Evolutionary conservation across 2,329 filamentous ascomycete genomes (phyloP).

Genomic region (Talaromyces piceae): DNA sequence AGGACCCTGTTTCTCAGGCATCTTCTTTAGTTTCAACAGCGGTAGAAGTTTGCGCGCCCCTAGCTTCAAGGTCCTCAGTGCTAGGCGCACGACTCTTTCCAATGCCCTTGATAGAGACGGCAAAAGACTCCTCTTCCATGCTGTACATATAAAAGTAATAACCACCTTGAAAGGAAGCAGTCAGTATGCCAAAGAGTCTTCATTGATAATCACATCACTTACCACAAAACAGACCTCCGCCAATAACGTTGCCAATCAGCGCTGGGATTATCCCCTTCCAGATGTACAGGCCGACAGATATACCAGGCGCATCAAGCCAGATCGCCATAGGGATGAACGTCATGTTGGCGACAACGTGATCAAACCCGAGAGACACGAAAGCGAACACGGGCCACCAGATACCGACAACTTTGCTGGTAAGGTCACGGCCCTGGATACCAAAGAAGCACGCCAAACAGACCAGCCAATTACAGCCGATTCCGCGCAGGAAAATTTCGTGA

Average conservation of each 20-base stretch:
- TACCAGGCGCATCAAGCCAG: conserved; percentile 24
- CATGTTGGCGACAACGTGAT: conserved; percentile 21
- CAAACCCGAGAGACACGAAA: conserved; percentile 18
- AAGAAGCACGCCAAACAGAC: conserved; percentile 19
- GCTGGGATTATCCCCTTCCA: conserved; percentile 40
- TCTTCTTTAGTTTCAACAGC: background rate
- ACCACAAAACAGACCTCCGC: conserved; percentile 11
- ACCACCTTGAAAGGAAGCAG: background rate
- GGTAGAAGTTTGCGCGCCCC: background rate
- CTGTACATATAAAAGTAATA: conserved; percentile 12
- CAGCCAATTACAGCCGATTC: conserved; percentile 20
- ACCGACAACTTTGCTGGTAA: conserved; percentile 17
- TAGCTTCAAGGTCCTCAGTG: conserved; percentile 4
- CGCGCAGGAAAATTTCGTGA: conserved; percentile 19
- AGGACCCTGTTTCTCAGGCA: background rate
- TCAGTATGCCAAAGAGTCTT: background rate
- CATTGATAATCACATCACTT: background rate
- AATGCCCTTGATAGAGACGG: conserved; percentile 3
- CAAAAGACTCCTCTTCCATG: conserved; percentile 5
- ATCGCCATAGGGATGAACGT: conserved; percentile 20
- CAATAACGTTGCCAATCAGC: conserved; percentile 13
- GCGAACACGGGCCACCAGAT: conserved; percentile 20
- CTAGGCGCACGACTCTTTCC: background rate
- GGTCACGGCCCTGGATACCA: conserved; percentile 13
- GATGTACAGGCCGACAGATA: conserved; percentile 36